A percentile compares a stretch with the other conserved stretches of the same genome.
phyloP scores from a whole-genome alignment of 345 rosid species.

The Balakata baccata region DNA sequence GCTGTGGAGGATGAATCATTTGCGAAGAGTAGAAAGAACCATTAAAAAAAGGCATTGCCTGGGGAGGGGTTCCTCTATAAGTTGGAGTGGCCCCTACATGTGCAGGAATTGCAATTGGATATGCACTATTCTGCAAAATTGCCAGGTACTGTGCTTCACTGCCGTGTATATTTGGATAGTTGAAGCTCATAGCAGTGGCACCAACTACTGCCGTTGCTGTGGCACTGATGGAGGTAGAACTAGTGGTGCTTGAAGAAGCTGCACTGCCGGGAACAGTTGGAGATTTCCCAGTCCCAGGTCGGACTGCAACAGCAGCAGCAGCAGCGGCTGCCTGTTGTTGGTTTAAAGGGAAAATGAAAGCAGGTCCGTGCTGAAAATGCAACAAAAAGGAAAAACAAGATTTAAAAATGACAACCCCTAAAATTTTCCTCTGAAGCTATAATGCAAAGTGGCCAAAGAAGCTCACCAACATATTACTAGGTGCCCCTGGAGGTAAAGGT shows the following conservation, averaged over 20 bases:
- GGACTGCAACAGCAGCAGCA: constrained; percentile 38
- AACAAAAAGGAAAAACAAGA: neutral
- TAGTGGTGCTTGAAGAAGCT: constrained; percentile 40
- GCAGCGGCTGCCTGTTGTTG: constrained; percentile 79
- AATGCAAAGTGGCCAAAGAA: neutral
- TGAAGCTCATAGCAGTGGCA: constrained; percentile 73
- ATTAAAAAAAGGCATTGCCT: constrained; percentile 72
- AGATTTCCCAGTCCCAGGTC: constrained; percentile 64
- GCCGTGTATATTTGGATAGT: constrained; percentile 70
- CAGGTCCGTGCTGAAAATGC: constrained; percentile 61
- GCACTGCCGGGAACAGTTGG: constrained; percentile 40
- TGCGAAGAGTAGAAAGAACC: constrained; percentile 88
- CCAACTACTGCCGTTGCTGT: constrained; percentile 56
- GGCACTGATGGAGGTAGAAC: constrained; percentile 45
- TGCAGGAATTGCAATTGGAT: constrained; percentile 77
- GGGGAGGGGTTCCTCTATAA: constrained; percentile 71
- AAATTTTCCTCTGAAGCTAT: neutral
- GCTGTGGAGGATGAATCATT: constrained; percentile 76
- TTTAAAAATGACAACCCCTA: neutral
- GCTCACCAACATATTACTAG: constrained; percentile 73
- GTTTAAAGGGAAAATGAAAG: constrained; percentile 82
- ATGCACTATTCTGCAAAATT: constrained; percentile 73
- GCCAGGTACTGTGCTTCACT: constrained; percentile 91
- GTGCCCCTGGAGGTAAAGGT: constrained; percentile 70
- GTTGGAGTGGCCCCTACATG: constrained; percentile 76